phyloP scores from a whole-genome alignment of 1,284 basidiomycete species.

The Clitocybe nebularis region DNA sequence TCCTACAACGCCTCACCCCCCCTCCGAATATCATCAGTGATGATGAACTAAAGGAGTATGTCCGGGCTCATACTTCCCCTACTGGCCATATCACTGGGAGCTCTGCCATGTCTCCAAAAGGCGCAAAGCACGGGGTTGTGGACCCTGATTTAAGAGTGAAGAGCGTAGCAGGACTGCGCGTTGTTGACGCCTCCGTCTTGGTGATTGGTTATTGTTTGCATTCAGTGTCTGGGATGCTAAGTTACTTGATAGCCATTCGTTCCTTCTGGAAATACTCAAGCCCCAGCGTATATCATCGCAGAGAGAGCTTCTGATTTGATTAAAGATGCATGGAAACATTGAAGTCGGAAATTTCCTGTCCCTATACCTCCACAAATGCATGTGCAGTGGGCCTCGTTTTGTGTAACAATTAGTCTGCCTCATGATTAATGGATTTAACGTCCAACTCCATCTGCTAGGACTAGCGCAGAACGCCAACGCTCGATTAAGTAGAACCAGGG shows the following conservation, averaged over 20 bases:
- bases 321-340: slow-evolving; percentile 10
- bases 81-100: slow-evolving; percentile 25
- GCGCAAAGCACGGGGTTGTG: slow-evolving; percentile 23
- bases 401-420: no score
- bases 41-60: slow-evolving; percentile 21
- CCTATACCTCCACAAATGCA: no score
- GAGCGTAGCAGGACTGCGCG: slow-evolving; percentile 29
- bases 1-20: no score
- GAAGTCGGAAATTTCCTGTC: no score
- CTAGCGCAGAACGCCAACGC: no score
- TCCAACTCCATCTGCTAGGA: no score
- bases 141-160: slow-evolving; percentile 40
- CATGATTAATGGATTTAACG: no score
- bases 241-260: slow-evolving; percentile 13
- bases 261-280: slow-evolving; percentile 19
- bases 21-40: slow-evolving; percentile 24
- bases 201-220: slow-evolving; percentile 10
- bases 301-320: slow-evolving; percentile 22
- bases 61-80: slow-evolving; percentile 16
- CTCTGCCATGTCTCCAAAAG: slow-evolving; percentile 24
- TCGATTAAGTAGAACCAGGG: no score
- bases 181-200: slow-evolving; percentile 37
- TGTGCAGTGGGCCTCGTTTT: no score
- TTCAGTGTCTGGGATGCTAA: background rate
- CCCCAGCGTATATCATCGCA: slow-evolving; percentile 19